Base-by-base conservation (phyloP, 2,329 filamentous ascomycete genomes). In the Fusarium foetens region DNA sequence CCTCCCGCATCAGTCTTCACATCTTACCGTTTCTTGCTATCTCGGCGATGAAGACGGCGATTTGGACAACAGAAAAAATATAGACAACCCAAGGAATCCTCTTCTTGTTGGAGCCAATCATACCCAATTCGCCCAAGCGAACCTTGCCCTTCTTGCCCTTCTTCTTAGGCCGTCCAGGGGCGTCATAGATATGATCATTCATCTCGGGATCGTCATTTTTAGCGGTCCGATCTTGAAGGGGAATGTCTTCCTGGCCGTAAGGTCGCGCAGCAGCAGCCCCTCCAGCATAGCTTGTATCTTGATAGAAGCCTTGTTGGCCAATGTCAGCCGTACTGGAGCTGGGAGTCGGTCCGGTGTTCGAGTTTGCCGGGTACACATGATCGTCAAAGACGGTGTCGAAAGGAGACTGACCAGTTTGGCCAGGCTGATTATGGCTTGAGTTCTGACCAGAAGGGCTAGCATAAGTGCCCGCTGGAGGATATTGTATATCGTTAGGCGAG, bases 31-130 rank as follows among this genome's bases (percentile, higher is more conserved):
- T 97, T 79, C 92, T 93, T 52, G 93, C 91, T 69, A 99, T 85
- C 83, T 98, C 94, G 58, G 87, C 94, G 72, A 98, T 93, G 79
- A 99, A 99, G 33, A 98, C 94, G 21, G 86, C 89, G 25, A 96
- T 83, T 80, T 98, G 95, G 17, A 92, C 87, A 35, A 91, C 60
- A 6, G 94, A 93, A 71, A 98, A 88, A 46, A 91, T 82, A 80
- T 95, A 98, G 38, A 94, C 93, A 11, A 97, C 90, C 87, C 93
- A 96, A 0, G 96, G 92, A 58, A 91, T 89, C 67, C 85, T 83
- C 78, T 87, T 88, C 77, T 82, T 85, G 74, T 86, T 82, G 17
- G 87, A 82, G 5, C 87, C 87, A 49, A 90, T 77, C 88, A 90
- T 90, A 65, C 88, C 87, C 59, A 90, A 79, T 80, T 90, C 86